phyloP scores from a whole-genome alignment of 2,329 filamentous ascomycete genomes.

The Lojkania enalia region DNA sequence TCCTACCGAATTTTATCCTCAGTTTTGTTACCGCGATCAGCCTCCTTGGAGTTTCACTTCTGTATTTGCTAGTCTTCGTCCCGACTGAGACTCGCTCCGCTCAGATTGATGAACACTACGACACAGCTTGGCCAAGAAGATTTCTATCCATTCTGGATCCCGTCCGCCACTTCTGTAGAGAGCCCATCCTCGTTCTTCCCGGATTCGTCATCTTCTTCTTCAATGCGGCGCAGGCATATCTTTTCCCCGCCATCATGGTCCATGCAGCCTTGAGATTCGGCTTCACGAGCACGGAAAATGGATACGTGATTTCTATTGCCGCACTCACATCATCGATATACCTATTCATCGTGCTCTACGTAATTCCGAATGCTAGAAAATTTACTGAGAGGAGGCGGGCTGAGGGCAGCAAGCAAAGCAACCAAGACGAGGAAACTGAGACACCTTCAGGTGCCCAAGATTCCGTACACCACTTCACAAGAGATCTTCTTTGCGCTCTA shows the following conservation, averaged over 20 bases:
- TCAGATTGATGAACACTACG: no score
- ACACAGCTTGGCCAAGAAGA: no score
- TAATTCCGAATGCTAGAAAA: not conserved
- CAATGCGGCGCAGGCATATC: constrained; percentile 16
- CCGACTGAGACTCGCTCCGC: not conserved
- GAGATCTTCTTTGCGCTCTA: not conserved
- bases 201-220: constrained; percentile 10
- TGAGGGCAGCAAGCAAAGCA: not conserved
- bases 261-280: constrained; percentile 12
- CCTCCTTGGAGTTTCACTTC: constrained; percentile 14
- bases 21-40: constrained; percentile 27
- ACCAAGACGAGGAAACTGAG: no score
- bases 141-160: no score
- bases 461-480: no score
- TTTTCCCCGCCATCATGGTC: constrained; percentile 13
- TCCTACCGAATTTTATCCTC: constrained; percentile 15
- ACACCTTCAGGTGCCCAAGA: no score
- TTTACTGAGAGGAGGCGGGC: not conserved
- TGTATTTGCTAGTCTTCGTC: constrained; percentile 4
- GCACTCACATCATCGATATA: constrained; percentile 9
- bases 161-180: no score
- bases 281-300: constrained; percentile 14
- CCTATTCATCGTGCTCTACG: constrained; percentile 6
- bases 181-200: not conserved
- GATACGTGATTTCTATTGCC: constrained; percentile 15